Conservation (phyloP, 495 filamentous ascomycete genomes). For the Penicillium nucicola region DNA sequence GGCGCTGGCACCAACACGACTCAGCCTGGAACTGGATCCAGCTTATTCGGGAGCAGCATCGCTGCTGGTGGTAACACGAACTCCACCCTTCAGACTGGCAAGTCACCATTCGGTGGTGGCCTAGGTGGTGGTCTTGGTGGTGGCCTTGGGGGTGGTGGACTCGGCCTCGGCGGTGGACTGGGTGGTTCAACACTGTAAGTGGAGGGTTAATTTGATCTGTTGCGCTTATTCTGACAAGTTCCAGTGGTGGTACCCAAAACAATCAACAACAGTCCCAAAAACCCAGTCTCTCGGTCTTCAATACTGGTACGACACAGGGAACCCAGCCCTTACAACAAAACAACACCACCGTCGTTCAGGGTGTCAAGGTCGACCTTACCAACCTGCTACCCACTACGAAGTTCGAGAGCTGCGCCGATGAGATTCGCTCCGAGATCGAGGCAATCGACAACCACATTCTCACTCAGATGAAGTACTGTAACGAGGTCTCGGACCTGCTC, state of each 20-base stretch:
- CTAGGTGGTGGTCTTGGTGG: conserved; percentile 46
- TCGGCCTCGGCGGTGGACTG: conserved; percentile 31
- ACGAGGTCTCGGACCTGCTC: conserved; percentile 41
- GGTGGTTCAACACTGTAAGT: background rate
- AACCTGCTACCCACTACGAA: conserved; percentile 82
- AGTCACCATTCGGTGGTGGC: conserved; percentile 23
- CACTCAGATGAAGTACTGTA: conserved; percentile 58
- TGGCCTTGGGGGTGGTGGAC: conserved; percentile 28
- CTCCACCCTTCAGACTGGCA: too few species aligned
- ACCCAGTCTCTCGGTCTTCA: conserved; percentile 39
- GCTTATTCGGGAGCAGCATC: conserved; percentile 44
- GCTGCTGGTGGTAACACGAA: conserved; percentile 28
- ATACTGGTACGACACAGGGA: conserved; percentile 24
- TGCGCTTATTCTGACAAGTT: conserved; percentile 10
- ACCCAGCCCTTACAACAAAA: conserved; percentile 35
- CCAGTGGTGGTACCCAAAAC: conserved; percentile 25
- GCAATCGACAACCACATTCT: conserved; percentile 70
- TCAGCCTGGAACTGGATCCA: conserved; percentile 25
- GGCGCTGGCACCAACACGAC: conserved; percentile 33
- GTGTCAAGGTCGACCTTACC: conserved; percentile 72
- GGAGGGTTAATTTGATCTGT: conserved; percentile 6
- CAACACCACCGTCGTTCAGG: conserved; percentile 50
- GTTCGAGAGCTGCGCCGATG: conserved; percentile 81
- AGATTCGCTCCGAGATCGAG: conserved; percentile 74
- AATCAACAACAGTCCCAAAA: conserved; percentile 38